Evolutionary conservation across 768 basidiomycete genomes (phyloP).

Genomic region (Lactarius tabidus): DNA sequence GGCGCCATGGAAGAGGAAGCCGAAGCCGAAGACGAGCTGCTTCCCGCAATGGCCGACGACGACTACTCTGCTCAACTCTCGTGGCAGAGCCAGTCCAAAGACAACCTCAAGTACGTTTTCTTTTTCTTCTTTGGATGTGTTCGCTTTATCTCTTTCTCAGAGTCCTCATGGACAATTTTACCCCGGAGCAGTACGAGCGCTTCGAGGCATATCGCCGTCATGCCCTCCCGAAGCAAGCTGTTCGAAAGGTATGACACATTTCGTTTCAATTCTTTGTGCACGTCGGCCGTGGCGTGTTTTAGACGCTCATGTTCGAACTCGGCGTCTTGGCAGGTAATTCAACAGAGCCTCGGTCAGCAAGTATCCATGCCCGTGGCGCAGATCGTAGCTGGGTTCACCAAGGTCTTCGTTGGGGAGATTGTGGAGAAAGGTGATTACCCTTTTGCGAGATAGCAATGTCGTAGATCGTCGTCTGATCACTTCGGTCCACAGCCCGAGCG

Average conservation of each 20-base stretch:
- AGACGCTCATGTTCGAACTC: slow-evolving; percentile 5
- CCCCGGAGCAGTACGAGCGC: slow-evolving; percentile 77
- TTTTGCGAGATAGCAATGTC: background rate
- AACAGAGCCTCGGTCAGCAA: slow-evolving; percentile 74
- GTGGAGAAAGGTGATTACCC: slow-evolving; percentile 68
- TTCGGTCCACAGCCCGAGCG: slow-evolving; percentile 54
- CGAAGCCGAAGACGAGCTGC: slow-evolving; percentile 70
- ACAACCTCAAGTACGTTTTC: slow-evolving; percentile 67
- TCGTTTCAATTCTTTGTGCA: background rate
- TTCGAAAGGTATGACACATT: slow-evolving; percentile 57
- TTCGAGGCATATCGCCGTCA: slow-evolving; percentile 87
- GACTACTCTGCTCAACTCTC: slow-evolving; percentile 81
- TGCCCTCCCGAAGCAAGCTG: slow-evolving; percentile 76
- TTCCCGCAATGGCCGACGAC: slow-evolving; percentile 85
- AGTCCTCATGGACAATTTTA: slow-evolving; percentile 86
- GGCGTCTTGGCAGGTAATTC: slow-evolving; percentile 58
- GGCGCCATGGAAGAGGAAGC: slow-evolving; percentile 41
- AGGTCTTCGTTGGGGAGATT: slow-evolving; percentile 92
- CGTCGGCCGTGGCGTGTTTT: background rate
- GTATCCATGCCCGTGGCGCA: slow-evolving; percentile 86
- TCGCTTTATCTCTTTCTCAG: slow-evolving; percentile 35
- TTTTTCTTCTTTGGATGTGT: slow-evolving; percentile 7
- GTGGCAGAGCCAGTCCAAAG: slow-evolving; percentile 85
- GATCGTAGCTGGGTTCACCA: slow-evolving; percentile 83
- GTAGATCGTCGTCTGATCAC: background rate